A percentile compares a stretch with the other conserved stretches of the same genome.
Evolutionary conservation across 192 early-diverging fungal genomes (phyloP).

Genomic region (Backusella mclennaniae): DNA sequence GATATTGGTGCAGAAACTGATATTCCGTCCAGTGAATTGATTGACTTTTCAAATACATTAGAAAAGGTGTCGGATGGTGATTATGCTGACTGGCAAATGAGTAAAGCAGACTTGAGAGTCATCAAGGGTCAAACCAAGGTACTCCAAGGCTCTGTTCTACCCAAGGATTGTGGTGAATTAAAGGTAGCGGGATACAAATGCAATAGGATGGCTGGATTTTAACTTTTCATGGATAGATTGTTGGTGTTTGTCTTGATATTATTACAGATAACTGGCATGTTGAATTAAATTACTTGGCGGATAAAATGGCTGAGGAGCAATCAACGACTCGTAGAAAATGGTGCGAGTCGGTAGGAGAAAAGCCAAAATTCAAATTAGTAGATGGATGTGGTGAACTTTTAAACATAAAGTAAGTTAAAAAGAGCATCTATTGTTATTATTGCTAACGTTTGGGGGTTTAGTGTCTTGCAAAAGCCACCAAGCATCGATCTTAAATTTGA

Average conservation of each 20-base stretch:
- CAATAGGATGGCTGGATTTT: neutral
- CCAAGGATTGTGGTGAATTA: conserved; percentile 54
- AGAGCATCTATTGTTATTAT: neutral
- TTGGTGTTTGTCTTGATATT: conserved; percentile 44
- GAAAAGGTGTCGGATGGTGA: conserved; percentile 7
- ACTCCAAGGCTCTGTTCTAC: conserved; percentile 55
- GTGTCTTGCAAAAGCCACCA: conserved; percentile 60
- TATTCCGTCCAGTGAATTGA: conserved; percentile 6
- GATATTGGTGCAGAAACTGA: conserved; percentile 18
- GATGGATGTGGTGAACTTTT: conserved; percentile 59
- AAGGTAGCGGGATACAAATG: conserved; percentile 41
- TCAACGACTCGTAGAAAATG: conserved; percentile 26
- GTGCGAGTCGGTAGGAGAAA: conserved; percentile 7
- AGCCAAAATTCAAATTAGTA: conserved; percentile 31
- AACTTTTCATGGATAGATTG: conserved; percentile 33
- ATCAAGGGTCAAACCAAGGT: conserved; percentile 49
- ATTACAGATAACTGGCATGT: conserved; percentile 45
- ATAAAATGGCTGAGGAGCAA: conserved; percentile 27
- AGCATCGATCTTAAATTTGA: conserved; percentile 52
- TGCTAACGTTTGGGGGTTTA: neutral
- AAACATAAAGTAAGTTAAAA: conserved; percentile 36
- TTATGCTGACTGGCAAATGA: conserved; percentile 34
- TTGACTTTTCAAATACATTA: conserved; percentile 26
- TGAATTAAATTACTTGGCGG: conserved; percentile 39
- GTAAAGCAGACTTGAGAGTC: conserved; percentile 48